A percentile compares a stretch with the other conserved stretches of the same genome.
Evolutionary conservation across 345 rosid genomes (phyloP).

Genomic region (Eucalyptus virginea): DNA sequence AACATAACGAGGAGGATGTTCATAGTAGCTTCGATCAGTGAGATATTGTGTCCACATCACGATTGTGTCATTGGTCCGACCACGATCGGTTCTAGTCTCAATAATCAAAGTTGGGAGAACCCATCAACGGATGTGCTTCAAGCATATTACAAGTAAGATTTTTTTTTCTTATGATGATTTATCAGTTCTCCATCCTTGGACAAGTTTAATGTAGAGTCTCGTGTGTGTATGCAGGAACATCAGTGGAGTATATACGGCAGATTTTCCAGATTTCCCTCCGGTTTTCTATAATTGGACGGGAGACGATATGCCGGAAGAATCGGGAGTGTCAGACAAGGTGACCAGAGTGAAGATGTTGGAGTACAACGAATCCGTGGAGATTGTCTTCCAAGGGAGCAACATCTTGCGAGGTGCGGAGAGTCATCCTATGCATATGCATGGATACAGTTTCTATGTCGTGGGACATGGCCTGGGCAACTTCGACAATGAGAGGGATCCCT

Average conservation of each 20-base stretch:
- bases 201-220: neutral
- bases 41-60: neutral
- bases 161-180: neutral
- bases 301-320: neutral
- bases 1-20: constrained; percentile 1
- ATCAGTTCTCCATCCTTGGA: neutral
- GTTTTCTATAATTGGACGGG: neutral
- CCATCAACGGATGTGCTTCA: neutral
- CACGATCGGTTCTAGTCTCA: neutral
- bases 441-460: constrained; percentile 16
- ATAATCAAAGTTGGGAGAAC: neutral
- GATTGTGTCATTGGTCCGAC: too few species aligned
- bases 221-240: neutral
- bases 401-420: neutral
- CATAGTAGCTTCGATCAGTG: constrained; percentile 1
- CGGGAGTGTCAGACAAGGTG: neutral
- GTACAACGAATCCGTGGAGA: constrained; percentile 6
- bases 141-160: neutral
- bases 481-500: constrained; percentile 2
- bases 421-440: constrained; percentile 33
- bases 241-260: neutral
- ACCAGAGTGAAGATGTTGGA: constrained; percentile 7
- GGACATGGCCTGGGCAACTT: constrained; percentile 12
- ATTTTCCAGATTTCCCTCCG: constrained; percentile 9
- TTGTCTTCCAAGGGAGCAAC: constrained; percentile 15